These are phyloP conservation scores for Harringtonia aguacate DNA, from an alignment of 2,329 filamentous ascomycete species.

Conservation along the genomic window DNA sequence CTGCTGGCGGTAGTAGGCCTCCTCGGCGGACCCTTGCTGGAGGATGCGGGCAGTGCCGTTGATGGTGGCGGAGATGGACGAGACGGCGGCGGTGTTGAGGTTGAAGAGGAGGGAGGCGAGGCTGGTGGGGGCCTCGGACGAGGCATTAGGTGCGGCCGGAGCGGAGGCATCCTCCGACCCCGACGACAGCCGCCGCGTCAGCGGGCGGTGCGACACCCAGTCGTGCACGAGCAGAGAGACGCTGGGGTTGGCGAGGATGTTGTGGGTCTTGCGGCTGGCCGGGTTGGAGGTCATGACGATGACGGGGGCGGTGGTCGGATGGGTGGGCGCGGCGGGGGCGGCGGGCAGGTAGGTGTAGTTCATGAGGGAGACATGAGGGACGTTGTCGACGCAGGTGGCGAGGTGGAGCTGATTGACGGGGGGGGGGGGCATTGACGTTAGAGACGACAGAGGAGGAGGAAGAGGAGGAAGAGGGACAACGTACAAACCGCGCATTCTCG, in stretches of 20 bases:
- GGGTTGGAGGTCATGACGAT: conserved; percentile 92
- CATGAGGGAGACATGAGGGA: conserved; percentile 93
- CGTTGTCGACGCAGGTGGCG: conserved; percentile 73
- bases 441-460: neutral
- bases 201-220: conserved; percentile 87
- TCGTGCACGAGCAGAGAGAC: conserved; percentile 96
- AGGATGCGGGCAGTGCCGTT: conserved; percentile 76
- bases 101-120: conserved; percentile 78
- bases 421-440: conserved; percentile 1
- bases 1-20: conserved; percentile 68
- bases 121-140: conserved; percentile 53
- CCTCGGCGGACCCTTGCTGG: conserved; percentile 64
- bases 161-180: conserved; percentile 43
- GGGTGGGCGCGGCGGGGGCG: conserved; percentile 46
- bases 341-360: conserved; percentile 94
- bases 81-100: conserved; percentile 80
- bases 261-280: conserved; percentile 67
- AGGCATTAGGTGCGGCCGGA: no score
- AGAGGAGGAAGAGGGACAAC: conserved; percentile 20
- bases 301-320: conserved; percentile 38
- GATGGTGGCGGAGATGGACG: conserved; percentile 85
- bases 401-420: conserved; percentile 76
- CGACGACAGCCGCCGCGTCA: conserved; percentile 51
- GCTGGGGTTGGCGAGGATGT: conserved; percentile 72
- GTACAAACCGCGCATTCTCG: conserved; percentile 88